Conservation (phyloP, 805 yeast species). For the Kregervanrija pseudodelftensis region DNA sequence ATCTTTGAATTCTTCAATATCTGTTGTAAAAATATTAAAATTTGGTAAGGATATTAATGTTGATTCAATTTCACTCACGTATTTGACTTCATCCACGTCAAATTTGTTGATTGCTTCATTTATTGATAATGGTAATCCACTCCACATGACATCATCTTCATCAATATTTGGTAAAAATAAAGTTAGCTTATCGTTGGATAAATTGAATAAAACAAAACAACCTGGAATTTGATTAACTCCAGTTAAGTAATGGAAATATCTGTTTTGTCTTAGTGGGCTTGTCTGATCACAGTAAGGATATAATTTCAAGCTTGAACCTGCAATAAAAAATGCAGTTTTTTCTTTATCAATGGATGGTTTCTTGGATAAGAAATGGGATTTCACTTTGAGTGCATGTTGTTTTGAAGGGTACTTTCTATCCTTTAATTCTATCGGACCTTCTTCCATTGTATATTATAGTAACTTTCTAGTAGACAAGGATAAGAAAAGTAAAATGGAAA, state of each 20-base stretch:
- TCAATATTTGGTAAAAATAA: conserved; percentile 81
- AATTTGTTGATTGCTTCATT: conserved; percentile 58
- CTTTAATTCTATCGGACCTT: conserved; percentile 15
- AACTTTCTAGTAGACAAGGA: too few species aligned
- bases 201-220: conserved; percentile 54
- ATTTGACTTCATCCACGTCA: conserved; percentile 79
- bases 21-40: conserved; percentile 42
- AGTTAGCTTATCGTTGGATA: conserved; percentile 47
- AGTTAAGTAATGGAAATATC: conserved; percentile 81
- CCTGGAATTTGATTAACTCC: conserved; percentile 78
- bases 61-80: conserved; percentile 41
- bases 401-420: conserved; percentile 74
- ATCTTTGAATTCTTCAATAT: conserved; percentile 40
- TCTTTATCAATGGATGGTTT: conserved; percentile 9
- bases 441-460: conserved; percentile 4
- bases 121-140: conserved; percentile 71
- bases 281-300: conserved; percentile 76
- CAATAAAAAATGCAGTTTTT: conserved; percentile 40
- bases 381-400: conserved; percentile 56
- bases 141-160: conserved; percentile 91
- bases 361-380: conserved; percentile 23
- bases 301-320: conserved; percentile 51
- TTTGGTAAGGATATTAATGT: conserved; percentile 28
- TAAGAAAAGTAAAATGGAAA: too few species aligned
- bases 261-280: conserved; percentile 76